Evolutionary conservation across 116 monocot genomes (phyloP).

Genomic region (Iris pallida): DNA sequence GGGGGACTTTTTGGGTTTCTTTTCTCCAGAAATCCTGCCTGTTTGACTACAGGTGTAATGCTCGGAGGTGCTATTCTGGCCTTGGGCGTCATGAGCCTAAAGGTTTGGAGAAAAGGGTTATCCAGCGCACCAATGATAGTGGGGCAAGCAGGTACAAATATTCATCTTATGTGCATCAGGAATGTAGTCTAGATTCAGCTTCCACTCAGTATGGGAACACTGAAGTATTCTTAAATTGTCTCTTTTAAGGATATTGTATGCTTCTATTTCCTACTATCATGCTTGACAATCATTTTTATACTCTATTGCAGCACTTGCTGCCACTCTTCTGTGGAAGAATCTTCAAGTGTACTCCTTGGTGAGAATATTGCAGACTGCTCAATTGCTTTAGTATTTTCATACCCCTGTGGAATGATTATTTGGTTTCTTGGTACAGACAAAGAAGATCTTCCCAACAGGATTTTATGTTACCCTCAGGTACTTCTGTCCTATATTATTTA

Average conservation of each 20-base stretch:
- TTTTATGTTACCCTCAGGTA: conserved; percentile 71
- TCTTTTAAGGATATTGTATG: too few species aligned
- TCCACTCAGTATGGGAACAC: too few species aligned
- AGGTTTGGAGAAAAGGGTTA: conserved; percentile 66
- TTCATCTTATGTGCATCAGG: neutral
- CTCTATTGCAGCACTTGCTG: conserved; percentile 55
- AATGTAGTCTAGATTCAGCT: too few species aligned
- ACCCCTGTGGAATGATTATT: conserved; percentile 1
- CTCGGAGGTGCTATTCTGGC: conserved; percentile 53
- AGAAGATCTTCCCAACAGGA: conserved; percentile 64
- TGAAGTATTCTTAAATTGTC: too few species aligned
- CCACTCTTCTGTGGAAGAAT: conserved; percentile 56
- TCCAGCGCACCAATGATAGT: conserved; percentile 67
- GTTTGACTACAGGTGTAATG: conserved; percentile 35
- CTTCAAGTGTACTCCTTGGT: conserved; percentile 56
- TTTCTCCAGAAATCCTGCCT: conserved; percentile 47
- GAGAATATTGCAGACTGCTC: conserved; percentile 11
- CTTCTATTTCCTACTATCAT: too few species aligned
- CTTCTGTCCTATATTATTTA: neutral
- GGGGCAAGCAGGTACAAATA: conserved; percentile 60
- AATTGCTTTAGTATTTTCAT: neutral
- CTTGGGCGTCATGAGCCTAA: conserved; percentile 56
- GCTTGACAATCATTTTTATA: neutral
- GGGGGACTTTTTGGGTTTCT: conserved; percentile 60
- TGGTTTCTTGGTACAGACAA: conserved; percentile 43